A percentile compares a stretch with the other conserved stretches of the same genome.
Conservation (phyloP, 2,329 filamentous ascomycete genomes). For the Xylaria sp. region DNA sequence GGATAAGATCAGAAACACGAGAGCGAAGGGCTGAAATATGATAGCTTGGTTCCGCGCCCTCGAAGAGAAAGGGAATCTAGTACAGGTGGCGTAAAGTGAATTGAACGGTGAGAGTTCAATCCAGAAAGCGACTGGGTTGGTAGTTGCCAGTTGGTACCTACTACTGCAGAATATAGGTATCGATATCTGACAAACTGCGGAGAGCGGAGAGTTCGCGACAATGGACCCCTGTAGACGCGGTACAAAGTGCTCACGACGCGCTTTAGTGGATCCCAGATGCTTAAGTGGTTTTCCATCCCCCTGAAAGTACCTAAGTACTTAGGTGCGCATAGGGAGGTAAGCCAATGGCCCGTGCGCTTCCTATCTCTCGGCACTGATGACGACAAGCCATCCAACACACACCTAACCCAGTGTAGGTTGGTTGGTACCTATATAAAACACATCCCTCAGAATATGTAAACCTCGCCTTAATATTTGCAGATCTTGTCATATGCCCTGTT, state of each 20-base stretch:
- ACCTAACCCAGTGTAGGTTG: too few species aligned
- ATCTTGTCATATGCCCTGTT: background rate
- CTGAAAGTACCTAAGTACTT: background rate
- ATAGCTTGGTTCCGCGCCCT: background rate
- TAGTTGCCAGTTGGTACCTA: too few species aligned
- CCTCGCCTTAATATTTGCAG: background rate
- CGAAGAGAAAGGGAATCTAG: background rate
- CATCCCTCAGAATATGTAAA: background rate
- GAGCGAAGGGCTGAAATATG: background rate
- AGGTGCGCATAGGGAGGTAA: background rate
- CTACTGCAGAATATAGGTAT: too few species aligned
- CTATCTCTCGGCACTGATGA: background rate
- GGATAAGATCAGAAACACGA: constrained; percentile 3
- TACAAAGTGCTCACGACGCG: constrained; percentile 29
- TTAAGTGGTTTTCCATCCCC: background rate
- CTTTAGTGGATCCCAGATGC: constrained; percentile 14
- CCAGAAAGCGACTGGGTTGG: too few species aligned
- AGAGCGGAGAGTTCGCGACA: constrained; percentile 31
- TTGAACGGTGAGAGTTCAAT: constrained; percentile 18
- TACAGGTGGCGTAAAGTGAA: background rate
- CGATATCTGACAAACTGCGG: constrained; percentile 21
- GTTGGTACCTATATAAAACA: background rate
- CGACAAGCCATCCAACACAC: background rate
- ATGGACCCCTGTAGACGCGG: constrained; percentile 34
- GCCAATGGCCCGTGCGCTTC: background rate